These are phyloP conservation scores for Paspalum vaginatum DNA, from an alignment of 176 grass and related monocot species.

Conservation along the genomic window DNA sequence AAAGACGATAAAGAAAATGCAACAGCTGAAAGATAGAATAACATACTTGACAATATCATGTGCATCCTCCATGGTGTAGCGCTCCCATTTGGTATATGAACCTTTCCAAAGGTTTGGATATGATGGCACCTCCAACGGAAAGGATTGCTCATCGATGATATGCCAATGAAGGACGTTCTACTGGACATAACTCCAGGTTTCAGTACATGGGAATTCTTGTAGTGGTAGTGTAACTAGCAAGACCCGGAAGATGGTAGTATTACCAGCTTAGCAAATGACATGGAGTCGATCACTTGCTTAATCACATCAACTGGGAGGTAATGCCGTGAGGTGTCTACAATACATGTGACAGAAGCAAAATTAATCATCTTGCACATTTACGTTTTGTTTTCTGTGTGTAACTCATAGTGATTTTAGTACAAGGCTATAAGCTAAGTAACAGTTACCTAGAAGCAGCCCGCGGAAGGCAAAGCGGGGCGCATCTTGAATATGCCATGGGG, in stretches of 20 bases:
- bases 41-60: slow-evolving; percentile 86
- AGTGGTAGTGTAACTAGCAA: slow-evolving; percentile 32
- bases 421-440: neutral
- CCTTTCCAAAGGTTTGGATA: slow-evolving; percentile 92
- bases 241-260: slow-evolving; percentile 25
- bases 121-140: slow-evolving; percentile 89
- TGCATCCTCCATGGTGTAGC: slow-evolving; percentile 88
- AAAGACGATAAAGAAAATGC: slow-evolving; percentile 21
- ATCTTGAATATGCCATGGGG: slow-evolving; percentile 95
- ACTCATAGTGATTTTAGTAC: neutral
- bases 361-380: slow-evolving; percentile 20
- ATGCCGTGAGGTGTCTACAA: slow-evolving; percentile 88
- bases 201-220: slow-evolving; percentile 41
- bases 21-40: slow-evolving; percentile 7
- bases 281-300: slow-evolving; percentile 88
- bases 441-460: slow-evolving; percentile 78
- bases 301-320: slow-evolving; percentile 86
- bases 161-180: slow-evolving; percentile 99
- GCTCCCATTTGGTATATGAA: slow-evolving; percentile 81
- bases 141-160: slow-evolving; percentile 94
- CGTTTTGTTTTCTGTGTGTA: neutral
- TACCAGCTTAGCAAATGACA: slow-evolving; percentile 99
- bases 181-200: slow-evolving; percentile 66
- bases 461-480: slow-evolving; percentile 87
- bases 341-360: slow-evolving; percentile 24